A percentile compares a stretch with the other conserved stretches of the same genome.
These are phyloP conservation scores for Tilletia setariae DNA, from an alignment of 1,284 basidiomycete species.

Conservation along the genomic window DNA sequence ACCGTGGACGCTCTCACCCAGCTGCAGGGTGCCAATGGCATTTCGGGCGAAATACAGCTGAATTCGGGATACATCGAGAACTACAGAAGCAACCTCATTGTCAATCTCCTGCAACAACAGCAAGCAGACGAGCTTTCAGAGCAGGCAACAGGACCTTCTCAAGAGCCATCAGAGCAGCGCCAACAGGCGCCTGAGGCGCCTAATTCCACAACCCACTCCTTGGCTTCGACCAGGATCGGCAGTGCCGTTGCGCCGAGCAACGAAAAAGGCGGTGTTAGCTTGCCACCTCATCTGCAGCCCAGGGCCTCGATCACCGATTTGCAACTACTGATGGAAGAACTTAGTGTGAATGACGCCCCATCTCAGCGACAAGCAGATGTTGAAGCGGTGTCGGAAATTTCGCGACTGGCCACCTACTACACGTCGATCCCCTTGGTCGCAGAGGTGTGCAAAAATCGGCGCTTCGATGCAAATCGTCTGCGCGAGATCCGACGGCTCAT, in stretches of 20 bases:
- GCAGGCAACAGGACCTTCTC: background rate
- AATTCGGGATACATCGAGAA: constrained; percentile 85
- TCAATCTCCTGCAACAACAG: constrained; percentile 76
- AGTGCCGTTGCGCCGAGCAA: constrained; percentile 49
- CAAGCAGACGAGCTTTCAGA: constrained; percentile 15
- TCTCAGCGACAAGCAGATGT: constrained; percentile 18
- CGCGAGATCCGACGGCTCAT: constrained; percentile 89
- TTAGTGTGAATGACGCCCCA: constrained; percentile 61
- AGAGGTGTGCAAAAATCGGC: constrained; percentile 52
- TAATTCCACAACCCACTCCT: background rate
- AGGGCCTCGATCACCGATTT: constrained; percentile 62
- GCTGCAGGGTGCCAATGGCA: constrained; percentile 70
- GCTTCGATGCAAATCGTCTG: constrained; percentile 89
- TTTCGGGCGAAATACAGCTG: constrained; percentile 85
- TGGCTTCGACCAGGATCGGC: background rate
- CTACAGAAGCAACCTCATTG: constrained; percentile 81
- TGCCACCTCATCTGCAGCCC: constrained; percentile 48
- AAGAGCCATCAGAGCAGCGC: background rate
- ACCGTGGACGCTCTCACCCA: constrained; percentile 31
- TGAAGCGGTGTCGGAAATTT: constrained; percentile 63
- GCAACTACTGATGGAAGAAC: constrained; percentile 90
- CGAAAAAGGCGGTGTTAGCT: constrained; percentile 51
- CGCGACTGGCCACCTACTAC: constrained; percentile 61
- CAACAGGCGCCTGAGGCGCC: background rate
- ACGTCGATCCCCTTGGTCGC: constrained; percentile 43